Evolutionary conservation across 2,329 filamentous ascomycete species (phyloP), one percentile per base, ranked within the genome.

Genomic region (Ophiocordyceps polyrhachis-furcata): DNA sequence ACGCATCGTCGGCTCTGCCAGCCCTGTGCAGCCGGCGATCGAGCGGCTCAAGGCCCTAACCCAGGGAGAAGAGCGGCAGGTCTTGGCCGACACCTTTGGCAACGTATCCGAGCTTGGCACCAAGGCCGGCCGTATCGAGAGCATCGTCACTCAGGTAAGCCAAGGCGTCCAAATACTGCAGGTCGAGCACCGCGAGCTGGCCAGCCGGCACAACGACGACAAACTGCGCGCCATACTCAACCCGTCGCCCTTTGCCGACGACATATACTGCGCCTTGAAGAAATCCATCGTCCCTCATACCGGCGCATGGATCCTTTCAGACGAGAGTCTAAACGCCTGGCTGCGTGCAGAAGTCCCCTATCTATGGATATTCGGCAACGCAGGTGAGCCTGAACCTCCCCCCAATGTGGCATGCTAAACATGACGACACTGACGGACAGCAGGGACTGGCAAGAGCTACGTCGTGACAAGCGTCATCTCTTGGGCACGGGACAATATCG

Each of bases 371-470:
- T 58, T 53, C 2, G 68, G 67, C 7, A 67, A 60, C 43, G 60
- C 66, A 41, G 66, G 65, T 55, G 2, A 15, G 4, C 17, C 5
- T 6, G 11, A 5, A 14, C 20, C 41, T 8, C 19, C 20, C 41
- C 6, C 19, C 8, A 14, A 19, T 7, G 5, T 12, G 25, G 7
- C 41, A 8, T 15, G 3, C n/a, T 9, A 25, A 31, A 31, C 2
- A 20, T 0, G 8, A 4, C 14, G 15, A 5, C 14, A 14, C 45
- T 46, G 15, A 44, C 13, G 17, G 5, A 6, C n/a, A 32, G 38
- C 44, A 55, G 62, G 63, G 5, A 65, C 63, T 1, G 68, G 68
- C 20, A 71, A 71, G 50, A 68, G 64, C 0, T 70, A 61, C 46
- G 49, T 71, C 1, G 60, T 64, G 2, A 59, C 66, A 1, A 60